Conservation (phyloP, 2,329 filamentous ascomycete species). For the Diaporthe sp. region DNA sequence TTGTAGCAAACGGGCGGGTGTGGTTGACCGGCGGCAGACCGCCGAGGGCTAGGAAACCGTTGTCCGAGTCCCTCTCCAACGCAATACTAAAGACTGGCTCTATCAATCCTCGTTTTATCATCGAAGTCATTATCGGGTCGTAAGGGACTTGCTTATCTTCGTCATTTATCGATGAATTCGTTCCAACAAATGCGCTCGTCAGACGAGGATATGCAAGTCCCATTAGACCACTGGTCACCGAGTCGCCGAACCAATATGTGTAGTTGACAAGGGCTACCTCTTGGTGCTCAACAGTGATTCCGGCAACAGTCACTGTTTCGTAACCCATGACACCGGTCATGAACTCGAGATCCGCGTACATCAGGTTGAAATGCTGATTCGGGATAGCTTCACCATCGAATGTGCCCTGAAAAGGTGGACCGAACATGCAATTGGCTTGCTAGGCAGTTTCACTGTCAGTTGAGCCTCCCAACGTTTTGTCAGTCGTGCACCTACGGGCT, state of each 20-base stretch:
- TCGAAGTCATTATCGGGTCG: constrained; percentile 60
- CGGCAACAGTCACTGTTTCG: constrained; percentile 54
- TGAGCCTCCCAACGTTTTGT: not conserved
- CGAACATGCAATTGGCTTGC: constrained; percentile 39
- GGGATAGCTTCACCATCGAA: constrained; percentile 47
- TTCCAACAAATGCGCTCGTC: constrained; percentile 50
- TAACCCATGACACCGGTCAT: constrained; percentile 51
- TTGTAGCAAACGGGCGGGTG: constrained; percentile 40
- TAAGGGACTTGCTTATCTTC: constrained; percentile 48
- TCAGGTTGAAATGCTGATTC: constrained; percentile 53
- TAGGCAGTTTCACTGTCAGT: not conserved
- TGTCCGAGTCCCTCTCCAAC: constrained; percentile 49
- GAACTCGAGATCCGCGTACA: constrained; percentile 55
- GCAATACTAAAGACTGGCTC: constrained; percentile 60
- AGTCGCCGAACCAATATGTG: constrained; percentile 55
- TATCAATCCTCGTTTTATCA: constrained; percentile 55
- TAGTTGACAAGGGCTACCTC: constrained; percentile 57
- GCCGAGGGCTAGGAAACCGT: constrained; percentile 59
- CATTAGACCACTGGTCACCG: constrained; percentile 57
- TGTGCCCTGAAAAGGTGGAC: constrained; percentile 41
- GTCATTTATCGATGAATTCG: constrained; percentile 22
- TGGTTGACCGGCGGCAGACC: constrained; percentile 56
- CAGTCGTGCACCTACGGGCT: not conserved
- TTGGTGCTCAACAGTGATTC: constrained; percentile 55
- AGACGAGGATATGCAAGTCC: constrained; percentile 61